Evolutionary conservation across 176 grass and related monocot genomes (phyloP).

Genomic region (Olyra latifolia): DNA sequence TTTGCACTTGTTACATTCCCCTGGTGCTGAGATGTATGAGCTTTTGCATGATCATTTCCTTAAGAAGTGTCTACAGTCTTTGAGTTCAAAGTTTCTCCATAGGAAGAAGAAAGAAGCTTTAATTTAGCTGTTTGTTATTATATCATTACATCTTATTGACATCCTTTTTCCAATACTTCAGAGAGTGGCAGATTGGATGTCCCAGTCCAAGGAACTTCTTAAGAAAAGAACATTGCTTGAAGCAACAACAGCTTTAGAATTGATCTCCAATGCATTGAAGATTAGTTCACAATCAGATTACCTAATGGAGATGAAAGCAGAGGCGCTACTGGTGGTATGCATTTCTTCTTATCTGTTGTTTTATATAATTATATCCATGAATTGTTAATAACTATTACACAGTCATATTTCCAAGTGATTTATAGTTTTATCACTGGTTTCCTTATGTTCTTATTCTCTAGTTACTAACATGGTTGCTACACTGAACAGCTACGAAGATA

Average conservation of each 20-base stretch:
- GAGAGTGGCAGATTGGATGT: constrained; percentile 70
- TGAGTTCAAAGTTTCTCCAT: neutral
- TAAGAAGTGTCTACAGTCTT: neutral
- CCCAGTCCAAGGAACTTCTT: constrained; percentile 63
- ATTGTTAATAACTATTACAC: neutral
- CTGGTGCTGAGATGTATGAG: constrained; percentile 13
- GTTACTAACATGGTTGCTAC: constrained; percentile 31
- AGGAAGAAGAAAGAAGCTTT: constrained; percentile 8
- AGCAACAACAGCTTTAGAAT: constrained; percentile 64
- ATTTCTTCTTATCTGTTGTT: constrained; percentile 19
- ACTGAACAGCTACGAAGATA: constrained; percentile 64
- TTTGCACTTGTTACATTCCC: constrained; percentile 31
- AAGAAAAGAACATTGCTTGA: constrained; percentile 72
- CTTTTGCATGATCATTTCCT: constrained; percentile 2
- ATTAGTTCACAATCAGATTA: constrained; percentile 77
- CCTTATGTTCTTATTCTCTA: neutral
- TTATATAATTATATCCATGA: neutral
- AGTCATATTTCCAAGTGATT: constrained; percentile 16
- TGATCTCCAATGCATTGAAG: constrained; percentile 74
- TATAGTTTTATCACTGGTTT: constrained; percentile 22
- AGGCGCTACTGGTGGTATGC: constrained; percentile 75
- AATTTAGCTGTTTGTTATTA: constrained; percentile 1
- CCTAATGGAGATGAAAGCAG: constrained; percentile 86
- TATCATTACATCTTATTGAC: constrained; percentile 19
- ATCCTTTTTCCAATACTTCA: constrained; percentile 28